Conservation (phyloP, 2,329 filamentous ascomycete species). For the Tolypocladium inflatum region DNA sequence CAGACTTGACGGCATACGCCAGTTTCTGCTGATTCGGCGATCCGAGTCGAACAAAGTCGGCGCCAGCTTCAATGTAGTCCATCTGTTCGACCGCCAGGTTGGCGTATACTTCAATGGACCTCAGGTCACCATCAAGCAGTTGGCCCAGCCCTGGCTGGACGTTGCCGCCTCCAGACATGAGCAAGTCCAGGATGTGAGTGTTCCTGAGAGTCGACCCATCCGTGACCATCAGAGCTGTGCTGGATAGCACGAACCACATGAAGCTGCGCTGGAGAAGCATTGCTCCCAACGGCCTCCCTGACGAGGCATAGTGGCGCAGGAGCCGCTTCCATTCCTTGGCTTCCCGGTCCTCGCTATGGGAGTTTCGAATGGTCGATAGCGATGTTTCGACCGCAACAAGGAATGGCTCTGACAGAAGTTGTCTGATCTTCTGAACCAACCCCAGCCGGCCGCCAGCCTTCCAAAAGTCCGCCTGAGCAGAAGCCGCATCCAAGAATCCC, state of each 20-base stretch:
- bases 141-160: conserved; percentile 22
- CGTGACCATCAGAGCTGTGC: conserved; percentile 62
- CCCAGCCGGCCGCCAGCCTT: conserved; percentile 60
- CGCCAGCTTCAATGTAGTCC: conserved; percentile 75
- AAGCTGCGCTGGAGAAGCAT: conserved; percentile 88
- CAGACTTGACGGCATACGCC: conserved; percentile 76
- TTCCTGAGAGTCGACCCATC: conserved; percentile 50
- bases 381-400: conserved; percentile 81
- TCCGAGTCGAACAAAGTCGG: conserved; percentile 75
- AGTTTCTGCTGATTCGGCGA: conserved; percentile 80
- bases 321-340: conserved; percentile 84
- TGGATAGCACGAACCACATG: conserved; percentile 73
- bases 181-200: conserved; percentile 62
- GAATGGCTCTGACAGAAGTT: conserved; percentile 74
- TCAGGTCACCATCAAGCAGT: conserved; percentile 41
- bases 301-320: conserved; percentile 70
- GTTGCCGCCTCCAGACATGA: conserved; percentile 49
- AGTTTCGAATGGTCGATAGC: conserved; percentile 81
- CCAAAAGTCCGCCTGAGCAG: conserved; percentile 76
- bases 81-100: conserved; percentile 74
- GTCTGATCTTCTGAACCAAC: conserved; percentile 61
- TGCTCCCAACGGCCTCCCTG: conserved; percentile 74
- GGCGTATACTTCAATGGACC: conserved; percentile 54
- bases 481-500: conserved; percentile 78
- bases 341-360: conserved; percentile 52